Evolutionary conservation across 1,284 basidiomycete species (phyloP).

Genomic region (Apiotrichum sp.): DNA sequence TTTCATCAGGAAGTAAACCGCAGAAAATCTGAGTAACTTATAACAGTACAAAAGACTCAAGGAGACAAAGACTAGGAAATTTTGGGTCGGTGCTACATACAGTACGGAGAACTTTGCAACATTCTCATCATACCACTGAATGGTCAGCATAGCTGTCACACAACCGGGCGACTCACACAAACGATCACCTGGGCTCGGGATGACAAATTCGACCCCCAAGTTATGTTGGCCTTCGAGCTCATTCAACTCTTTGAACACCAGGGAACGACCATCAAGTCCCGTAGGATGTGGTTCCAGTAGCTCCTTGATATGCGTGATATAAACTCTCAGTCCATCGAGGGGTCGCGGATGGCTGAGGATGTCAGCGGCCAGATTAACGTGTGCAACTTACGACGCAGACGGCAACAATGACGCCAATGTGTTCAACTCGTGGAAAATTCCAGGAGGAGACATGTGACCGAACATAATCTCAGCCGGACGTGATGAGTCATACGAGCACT

Average conservation of each 20-base stretch:
- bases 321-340: slow-evolving; percentile 34
- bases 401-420: slow-evolving; percentile 26
- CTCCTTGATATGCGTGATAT: slow-evolving; percentile 45
- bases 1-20: no score
- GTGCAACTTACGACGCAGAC: neutral
- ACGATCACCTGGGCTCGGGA: slow-evolving; percentile 33
- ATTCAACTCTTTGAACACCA: slow-evolving; percentile 31
- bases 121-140: slow-evolving; percentile 9
- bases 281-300: slow-evolving; percentile 35
- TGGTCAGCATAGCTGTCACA: neutral
- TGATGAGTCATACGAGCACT: slow-evolving; percentile 45
- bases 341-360: slow-evolving; percentile 13
- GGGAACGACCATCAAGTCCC: slow-evolving; percentile 30
- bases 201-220: slow-evolving; percentile 37
- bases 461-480: slow-evolving; percentile 39
- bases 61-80: neutral
- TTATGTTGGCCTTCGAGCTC: slow-evolving; percentile 22
- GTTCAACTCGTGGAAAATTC: slow-evolving; percentile 36
- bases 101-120: neutral
- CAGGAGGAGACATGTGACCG: slow-evolving; percentile 42
- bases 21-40: no score
- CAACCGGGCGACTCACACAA: slow-evolving; percentile 27
- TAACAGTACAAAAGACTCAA: neutral
- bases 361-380: no score
- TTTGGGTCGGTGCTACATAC: no score